Percentiles rank a stretch among this genome's conserved stretches.
Evolutionary conservation across 2,329 filamentous ascomycete genomes (phyloP).

Genomic region (Akanthomyces dipterigenus): DNA sequence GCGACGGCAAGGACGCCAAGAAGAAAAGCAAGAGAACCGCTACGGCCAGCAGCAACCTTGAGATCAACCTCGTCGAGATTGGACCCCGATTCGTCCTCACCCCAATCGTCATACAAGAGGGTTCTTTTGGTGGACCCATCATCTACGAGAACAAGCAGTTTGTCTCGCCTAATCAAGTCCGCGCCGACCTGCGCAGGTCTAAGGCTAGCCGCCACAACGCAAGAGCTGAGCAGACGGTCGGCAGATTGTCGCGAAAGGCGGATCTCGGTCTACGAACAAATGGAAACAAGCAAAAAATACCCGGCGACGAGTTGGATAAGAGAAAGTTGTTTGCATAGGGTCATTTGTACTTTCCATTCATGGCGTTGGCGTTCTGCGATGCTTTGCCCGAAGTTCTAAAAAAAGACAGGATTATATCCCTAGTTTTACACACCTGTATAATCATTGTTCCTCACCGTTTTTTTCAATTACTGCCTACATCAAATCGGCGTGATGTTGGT

Average conservation of each 20-base stretch:
- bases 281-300: slow-evolving; percentile 51
- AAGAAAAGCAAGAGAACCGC: slow-evolving; percentile 30
- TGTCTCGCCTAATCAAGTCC: slow-evolving; percentile 89
- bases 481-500: neutral
- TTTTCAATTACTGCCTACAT: neutral
- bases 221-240: slow-evolving; percentile 66
- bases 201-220: slow-evolving; percentile 74
- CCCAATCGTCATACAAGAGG: slow-evolving; percentile 91
- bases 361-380: slow-evolving; percentile 10
- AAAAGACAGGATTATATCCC: slow-evolving; percentile 9
- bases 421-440: neutral
- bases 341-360: slow-evolving; percentile 12
- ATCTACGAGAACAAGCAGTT: slow-evolving; percentile 99
- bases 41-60: slow-evolving; percentile 67
- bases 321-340: slow-evolving; percentile 64
- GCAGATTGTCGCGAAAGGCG: slow-evolving; percentile 66
- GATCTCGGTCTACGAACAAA: slow-evolving; percentile 67
- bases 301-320: slow-evolving; percentile 67
- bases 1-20: slow-evolving; percentile 38
- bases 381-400: neutral
- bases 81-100: slow-evolving; percentile 89
- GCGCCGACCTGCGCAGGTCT: slow-evolving; percentile 68
- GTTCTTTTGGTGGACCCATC: slow-evolving; percentile 89
- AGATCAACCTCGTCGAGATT: slow-evolving; percentile 83
- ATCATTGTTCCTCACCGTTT: neutral